These are phyloP conservation scores for Myxozyma sirexii DNA, from an alignment of 805 yeast genomes.

Conservation along the genomic window DNA sequence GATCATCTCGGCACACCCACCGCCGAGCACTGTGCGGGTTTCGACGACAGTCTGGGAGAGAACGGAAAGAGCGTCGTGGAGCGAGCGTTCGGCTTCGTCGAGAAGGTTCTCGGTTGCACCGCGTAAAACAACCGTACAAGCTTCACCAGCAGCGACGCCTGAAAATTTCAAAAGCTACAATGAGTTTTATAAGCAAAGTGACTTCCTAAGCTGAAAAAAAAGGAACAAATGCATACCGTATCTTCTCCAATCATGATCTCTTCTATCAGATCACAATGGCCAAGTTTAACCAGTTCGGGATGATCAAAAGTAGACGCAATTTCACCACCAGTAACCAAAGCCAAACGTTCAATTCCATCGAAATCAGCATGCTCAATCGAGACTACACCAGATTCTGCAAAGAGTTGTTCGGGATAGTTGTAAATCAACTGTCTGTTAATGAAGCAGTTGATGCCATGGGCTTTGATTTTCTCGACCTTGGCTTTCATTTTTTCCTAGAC, in stretches of 20 bases:
- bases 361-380: conserved; percentile 98
- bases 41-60: conserved; percentile 92
- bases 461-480: conserved; percentile 86
- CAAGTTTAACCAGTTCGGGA: conserved; percentile 83
- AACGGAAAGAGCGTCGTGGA: conserved; percentile 95
- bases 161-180: conserved; percentile 73
- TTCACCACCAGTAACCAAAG: conserved; percentile 97
- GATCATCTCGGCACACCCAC: conserved; percentile 93
- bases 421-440: conserved; percentile 95
- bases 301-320: conserved; percentile 94
- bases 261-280: conserved; percentile 86
- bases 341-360: conserved; percentile 95
- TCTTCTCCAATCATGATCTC: conserved; percentile 94
- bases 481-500: conserved; percentile 76
- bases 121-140: conserved; percentile 92
- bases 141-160: conserved; percentile 95
- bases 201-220: neutral
- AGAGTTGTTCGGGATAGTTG: conserved; percentile 96
- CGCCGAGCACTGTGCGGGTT: conserved; percentile 90
- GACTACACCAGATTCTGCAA: conserved; percentile 82
- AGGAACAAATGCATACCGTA: conserved; percentile 38
- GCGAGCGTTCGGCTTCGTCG: conserved; percentile 95
- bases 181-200: too few species aligned
- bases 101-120: conserved; percentile 97
- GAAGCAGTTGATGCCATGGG: conserved; percentile 84